Evolutionary conservation across 2,329 filamentous ascomycete species (phyloP).

Genomic region (Fusarium sp.): DNA sequence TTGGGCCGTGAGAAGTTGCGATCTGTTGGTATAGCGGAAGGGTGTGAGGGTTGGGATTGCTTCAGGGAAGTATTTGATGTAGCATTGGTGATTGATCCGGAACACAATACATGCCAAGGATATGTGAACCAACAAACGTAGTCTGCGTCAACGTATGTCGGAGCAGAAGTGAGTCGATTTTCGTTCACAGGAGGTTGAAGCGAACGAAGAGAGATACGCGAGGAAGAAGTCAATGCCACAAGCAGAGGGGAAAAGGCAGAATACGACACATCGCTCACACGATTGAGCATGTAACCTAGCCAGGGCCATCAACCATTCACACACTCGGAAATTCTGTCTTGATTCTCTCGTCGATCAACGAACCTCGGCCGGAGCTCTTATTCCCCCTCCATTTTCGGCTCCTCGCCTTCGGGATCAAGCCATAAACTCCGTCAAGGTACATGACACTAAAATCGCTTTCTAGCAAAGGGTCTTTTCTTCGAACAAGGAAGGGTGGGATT

Average conservation of each 20-base stretch:
- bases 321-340: slow-evolving; percentile 1
- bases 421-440: slow-evolving; percentile 14
- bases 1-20: not conserved
- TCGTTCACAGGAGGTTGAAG: not conserved
- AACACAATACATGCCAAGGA: not conserved
- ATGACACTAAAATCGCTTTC: slow-evolving; percentile 11
- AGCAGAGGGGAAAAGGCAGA: not conserved
- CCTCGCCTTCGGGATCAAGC: slow-evolving; percentile 27
- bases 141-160: not conserved
- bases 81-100: not conserved
- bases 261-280: not conserved
- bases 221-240: no score
- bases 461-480: slow-evolving; percentile 22
- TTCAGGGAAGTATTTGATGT: not conserved
- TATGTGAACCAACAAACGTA: not conserved
- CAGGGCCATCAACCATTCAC: not conserved
- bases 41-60: not conserved
- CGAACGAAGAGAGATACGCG: no score
- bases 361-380: slow-evolving; percentile 24
- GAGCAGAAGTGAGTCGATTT: not conserved
- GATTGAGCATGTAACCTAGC: not conserved
- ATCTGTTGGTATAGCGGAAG: not conserved
- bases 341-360: slow-evolving; percentile 19
- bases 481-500: not conserved
- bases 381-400: slow-evolving; percentile 23